phyloP scores from a whole-genome alignment of 352 stramenopile species.

The Globisporangium polare region DNA sequence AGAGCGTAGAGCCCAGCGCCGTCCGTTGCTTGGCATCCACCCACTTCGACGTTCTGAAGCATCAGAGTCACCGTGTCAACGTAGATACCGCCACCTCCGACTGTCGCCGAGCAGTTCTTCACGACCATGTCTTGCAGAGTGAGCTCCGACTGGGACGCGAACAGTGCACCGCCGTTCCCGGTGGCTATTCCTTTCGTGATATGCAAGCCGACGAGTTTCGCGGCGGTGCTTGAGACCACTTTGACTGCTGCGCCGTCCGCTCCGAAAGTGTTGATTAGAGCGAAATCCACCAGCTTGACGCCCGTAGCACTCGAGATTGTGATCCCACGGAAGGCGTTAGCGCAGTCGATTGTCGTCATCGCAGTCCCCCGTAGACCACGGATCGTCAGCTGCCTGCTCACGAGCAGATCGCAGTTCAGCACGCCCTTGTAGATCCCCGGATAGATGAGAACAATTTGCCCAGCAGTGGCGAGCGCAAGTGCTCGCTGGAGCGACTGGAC shows the following conservation, averaged over 20 bases:
- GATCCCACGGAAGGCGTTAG: conserved; percentile 19
- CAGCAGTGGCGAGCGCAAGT: conserved; percentile 24
- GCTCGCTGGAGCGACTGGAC: conserved; percentile 40
- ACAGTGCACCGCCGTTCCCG: conserved; percentile 31
- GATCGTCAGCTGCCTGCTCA: conserved; percentile 24
- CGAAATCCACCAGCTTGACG: conserved; percentile 23
- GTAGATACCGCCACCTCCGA: conserved; percentile 29
- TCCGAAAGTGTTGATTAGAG: conserved; percentile 19
- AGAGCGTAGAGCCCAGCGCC: conserved; percentile 30
- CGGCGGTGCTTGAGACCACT: conserved; percentile 16
- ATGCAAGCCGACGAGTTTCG: conserved; percentile 16
- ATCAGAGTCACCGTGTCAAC: conserved; percentile 20
- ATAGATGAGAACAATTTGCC: conserved; percentile 49
- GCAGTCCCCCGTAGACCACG: conserved; percentile 32
- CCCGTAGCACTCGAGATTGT: conserved; percentile 15
- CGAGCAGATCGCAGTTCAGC: conserved; percentile 41
- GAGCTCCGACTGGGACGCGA: conserved; percentile 24
- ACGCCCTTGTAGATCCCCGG: conserved; percentile 31
- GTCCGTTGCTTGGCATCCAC: conserved; percentile 16
- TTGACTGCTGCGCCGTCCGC: conserved; percentile 26
- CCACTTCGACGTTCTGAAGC: conserved; percentile 15
- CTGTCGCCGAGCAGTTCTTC: conserved; percentile 17
- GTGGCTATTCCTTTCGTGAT: conserved; percentile 14
- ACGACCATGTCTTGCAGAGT: conserved; percentile 15
- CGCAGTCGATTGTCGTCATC: conserved; percentile 42